A percentile compares a stretch with the other conserved stretches of the same genome.
Evolutionary conservation across 2,329 filamentous ascomycete genomes (phyloP).

Genomic region (Torrubiella hemipterigena): DNA sequence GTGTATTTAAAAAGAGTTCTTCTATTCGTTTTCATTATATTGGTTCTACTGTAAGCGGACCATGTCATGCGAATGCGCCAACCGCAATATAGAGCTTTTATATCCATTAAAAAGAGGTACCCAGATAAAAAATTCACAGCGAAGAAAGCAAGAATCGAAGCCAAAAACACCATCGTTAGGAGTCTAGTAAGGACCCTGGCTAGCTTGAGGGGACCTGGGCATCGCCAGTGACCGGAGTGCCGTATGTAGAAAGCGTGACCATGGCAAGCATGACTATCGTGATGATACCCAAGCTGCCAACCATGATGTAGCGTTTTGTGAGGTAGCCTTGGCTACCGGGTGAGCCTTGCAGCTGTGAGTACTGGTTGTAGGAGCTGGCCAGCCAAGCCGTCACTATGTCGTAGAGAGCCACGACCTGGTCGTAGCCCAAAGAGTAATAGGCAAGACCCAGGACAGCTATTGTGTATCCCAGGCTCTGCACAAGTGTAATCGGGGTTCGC

Average conservation of each 20-base stretch:
- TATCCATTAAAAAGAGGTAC: too few relatives aligned
- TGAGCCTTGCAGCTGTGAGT: conserved; percentile 7
- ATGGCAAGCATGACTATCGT: conserved; percentile 15
- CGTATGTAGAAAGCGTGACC: conserved; percentile 5
- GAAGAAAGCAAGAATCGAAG: too few relatives aligned
- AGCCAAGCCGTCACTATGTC: conserved; percentile 13
- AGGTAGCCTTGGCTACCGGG: conserved; percentile 7
- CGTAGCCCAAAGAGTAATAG: conserved; percentile 34
- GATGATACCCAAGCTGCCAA: conserved; percentile 13
- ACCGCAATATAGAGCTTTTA: too few relatives aligned
- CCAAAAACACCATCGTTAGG: not conserved
- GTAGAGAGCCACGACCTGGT: conserved; percentile 16
- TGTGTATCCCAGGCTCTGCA: conserved; percentile 69
- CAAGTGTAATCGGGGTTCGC: conserved; percentile 54
- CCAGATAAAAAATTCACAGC: too few relatives aligned
- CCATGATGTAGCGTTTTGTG: conserved; percentile 9
- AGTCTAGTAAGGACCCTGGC: too few relatives aligned
- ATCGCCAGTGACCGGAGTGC: too few relatives aligned
- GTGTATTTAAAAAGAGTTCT: too few relatives aligned
- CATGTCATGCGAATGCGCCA: too few relatives aligned
- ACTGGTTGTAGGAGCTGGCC: conserved; percentile 10
- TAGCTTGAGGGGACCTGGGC: too few relatives aligned
- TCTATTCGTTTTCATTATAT: too few relatives aligned
- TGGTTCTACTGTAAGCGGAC: too few relatives aligned
- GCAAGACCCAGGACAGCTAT: conserved; percentile 47